These are phyloP conservation scores for Penicillium turbatum DNA, from an alignment of 495 filamentous ascomycete species.

Conservation along the genomic window DNA sequence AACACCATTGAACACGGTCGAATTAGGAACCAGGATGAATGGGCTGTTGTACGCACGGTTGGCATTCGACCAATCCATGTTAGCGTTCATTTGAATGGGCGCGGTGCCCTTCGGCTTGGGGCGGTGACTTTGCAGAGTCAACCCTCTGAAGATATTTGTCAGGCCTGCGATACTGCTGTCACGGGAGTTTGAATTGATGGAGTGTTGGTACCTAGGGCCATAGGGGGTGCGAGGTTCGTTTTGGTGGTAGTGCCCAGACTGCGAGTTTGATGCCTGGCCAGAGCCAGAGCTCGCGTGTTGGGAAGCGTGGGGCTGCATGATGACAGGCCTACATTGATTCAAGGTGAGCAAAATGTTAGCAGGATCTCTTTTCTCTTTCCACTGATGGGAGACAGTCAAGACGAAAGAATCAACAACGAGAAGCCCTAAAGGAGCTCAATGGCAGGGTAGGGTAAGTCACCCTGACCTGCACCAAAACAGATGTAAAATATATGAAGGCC, in stretches of 20 bases:
- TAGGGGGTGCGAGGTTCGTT: constrained; percentile 29
- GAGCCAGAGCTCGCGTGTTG: constrained; percentile 32
- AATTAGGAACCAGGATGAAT: constrained; percentile 30
- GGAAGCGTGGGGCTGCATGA: constrained; percentile 36
- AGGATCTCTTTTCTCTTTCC: no score
- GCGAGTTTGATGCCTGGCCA: constrained; percentile 20
- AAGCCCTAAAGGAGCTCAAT: no score
- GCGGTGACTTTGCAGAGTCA: constrained; percentile 27
- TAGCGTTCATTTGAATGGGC: constrained; percentile 25
- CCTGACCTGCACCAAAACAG: no score
- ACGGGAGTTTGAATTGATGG: constrained; percentile 2
- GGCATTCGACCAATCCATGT: constrained; percentile 26
- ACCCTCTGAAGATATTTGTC: constrained; percentile 18
- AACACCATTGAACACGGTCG: constrained; percentile 24
- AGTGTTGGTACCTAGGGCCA: constrained; percentile 20
- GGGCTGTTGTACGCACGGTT: constrained; percentile 30
- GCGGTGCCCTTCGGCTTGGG: constrained; percentile 25
- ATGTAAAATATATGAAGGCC: no score
- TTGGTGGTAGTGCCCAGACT: constrained; percentile 21
- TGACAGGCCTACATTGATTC: constrained; percentile 3
- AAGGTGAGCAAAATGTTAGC: neutral
- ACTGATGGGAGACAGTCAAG: neutral
- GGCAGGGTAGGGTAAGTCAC: no score
- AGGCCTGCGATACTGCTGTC: constrained; percentile 18
- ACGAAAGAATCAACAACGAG: neutral